Base-by-base conservation (phyloP, 192 early-diverging fungal genomes). In the Spinellus fusiger region DNA sequence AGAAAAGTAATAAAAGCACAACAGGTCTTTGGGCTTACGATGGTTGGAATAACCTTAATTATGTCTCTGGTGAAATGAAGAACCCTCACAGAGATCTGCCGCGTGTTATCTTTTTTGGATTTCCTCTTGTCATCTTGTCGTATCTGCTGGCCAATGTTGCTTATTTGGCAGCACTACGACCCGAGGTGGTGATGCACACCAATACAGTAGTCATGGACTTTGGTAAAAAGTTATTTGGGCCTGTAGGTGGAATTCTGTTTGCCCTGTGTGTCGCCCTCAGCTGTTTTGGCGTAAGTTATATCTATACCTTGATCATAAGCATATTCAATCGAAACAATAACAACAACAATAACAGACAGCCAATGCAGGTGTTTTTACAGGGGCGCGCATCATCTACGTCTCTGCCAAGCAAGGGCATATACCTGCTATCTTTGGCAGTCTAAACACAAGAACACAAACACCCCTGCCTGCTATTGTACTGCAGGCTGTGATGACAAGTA, bases 21-120 rank as follows among this genome's bases (percentile, higher is more conserved):
- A 44, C 40, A 44, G 81, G 83, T 56, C 66, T 77, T 18, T 82
- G 69, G 87, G 86, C 73, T 56, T 93, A 77, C 18, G 71, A 56
- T 78, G 86, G 75, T 66, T 88, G 66, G 83, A 85, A 86, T 33
- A 92, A 90, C 57, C 66, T 92, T 16, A 89, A 89, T 56, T 91
- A 90, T 63, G 84, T 87, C 46, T 82, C 90, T 46, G 88, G 87
- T 46, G 93, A 94, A 77, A 87, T 94, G 79, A 86, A 89, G 62
- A 75, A 82, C 47, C 93, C 93, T 27, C 79, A 85, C 6, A 82
- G 83, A 27, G 92, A 92, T 59, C 69, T 93, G 38, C 90, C 89
- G 13, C 81, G 84, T 57, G 87, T 91, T 4, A 86, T 88, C n/a
- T 82, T 89, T 59, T 80, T 87, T 16, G 85, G 90, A 0, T 78